These are phyloP conservation scores for Pisolithus microcarpus DNA, from an alignment of 768 basidiomycete species.

Conservation along the genomic window DNA sequence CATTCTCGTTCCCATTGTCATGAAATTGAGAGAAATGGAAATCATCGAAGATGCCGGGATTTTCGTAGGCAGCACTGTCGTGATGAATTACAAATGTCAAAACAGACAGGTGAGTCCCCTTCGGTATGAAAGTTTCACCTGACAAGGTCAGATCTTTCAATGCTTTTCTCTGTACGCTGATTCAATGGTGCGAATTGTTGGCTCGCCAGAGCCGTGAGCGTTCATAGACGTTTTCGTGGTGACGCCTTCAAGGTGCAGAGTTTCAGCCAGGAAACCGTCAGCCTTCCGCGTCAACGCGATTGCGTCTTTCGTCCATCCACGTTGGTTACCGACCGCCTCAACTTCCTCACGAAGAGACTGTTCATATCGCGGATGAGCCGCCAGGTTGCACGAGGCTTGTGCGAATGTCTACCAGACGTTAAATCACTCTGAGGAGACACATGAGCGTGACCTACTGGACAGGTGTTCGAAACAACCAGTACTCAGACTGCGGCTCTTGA, in stretches of 20 bases:
- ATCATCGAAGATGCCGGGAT: conserved; percentile 35
- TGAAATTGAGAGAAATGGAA: conserved; percentile 40
- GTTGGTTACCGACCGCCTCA: conserved; percentile 18
- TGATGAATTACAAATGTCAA: conserved; percentile 16
- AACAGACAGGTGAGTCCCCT: conserved; percentile 23
- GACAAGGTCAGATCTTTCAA: conserved; percentile 29
- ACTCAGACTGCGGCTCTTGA: not conserved
- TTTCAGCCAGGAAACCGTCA: conserved; percentile 37
- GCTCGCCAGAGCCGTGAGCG: not conserved
- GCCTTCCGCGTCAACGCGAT: conserved; percentile 29
- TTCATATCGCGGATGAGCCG: conserved; percentile 28
- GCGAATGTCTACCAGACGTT: conserved; percentile 22
- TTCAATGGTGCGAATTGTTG: conserved; percentile 4
- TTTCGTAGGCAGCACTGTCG: conserved; percentile 21
- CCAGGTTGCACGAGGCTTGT: conserved; percentile 30
- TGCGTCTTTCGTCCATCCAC: conserved; percentile 24
- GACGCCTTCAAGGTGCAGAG: conserved; percentile 24
- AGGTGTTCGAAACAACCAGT: not conserved
- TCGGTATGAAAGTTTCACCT: conserved; percentile 30
- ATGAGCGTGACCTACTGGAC: not conserved
- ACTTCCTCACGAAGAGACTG: conserved; percentile 34
- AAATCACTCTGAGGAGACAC: not conserved
- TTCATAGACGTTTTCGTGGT: not conserved
- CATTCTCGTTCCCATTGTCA: conserved; percentile 25
- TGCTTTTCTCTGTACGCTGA: conserved; percentile 26